These are phyloP conservation scores for Ophiocordyceps camponoti-floridani DNA, from an alignment of 2,329 filamentous ascomycete species.

Conservation along the genomic window DNA sequence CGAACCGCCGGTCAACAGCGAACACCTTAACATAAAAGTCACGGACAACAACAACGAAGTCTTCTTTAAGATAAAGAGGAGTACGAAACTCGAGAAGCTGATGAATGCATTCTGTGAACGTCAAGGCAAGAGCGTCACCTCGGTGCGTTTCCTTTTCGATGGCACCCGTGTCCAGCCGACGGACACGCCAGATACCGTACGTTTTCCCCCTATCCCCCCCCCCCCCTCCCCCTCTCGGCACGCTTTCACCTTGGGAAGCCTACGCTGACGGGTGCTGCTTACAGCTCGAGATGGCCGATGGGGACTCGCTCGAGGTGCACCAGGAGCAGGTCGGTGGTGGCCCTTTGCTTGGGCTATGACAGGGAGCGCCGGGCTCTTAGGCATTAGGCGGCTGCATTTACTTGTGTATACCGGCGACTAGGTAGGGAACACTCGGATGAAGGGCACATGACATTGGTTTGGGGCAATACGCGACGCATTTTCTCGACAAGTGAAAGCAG, in stretches of 20 bases:
- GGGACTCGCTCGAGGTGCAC: constrained; percentile 91
- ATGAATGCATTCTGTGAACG: constrained; percentile 98
- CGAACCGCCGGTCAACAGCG: constrained; percentile 31
- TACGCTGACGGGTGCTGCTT: background rate
- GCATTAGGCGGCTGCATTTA: constrained; percentile 1
- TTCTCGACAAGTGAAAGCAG: background rate
- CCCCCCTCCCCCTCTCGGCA: too few species aligned
- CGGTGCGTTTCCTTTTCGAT: constrained; percentile 89
- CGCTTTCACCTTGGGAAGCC: background rate
- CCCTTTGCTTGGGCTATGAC: background rate
- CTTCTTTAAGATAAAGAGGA: constrained; percentile 99
- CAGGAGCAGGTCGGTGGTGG: constrained; percentile 89
- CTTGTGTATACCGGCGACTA: background rate
- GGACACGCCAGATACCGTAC: constrained; percentile 82
- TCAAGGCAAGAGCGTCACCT: constrained; percentile 70
- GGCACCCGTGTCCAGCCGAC: constrained; percentile 78
- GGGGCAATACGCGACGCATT: background rate
- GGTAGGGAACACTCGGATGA: background rate
- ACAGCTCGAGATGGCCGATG: constrained; percentile 91
- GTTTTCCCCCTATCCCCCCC: constrained; percentile 17
- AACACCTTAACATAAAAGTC: constrained; percentile 98
- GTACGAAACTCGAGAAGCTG: constrained; percentile 87
- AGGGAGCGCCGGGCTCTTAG: background rate
- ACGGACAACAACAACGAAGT: constrained; percentile 99
- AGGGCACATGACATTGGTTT: background rate